Evolutionary conservation across 192 early-diverging fungal genomes (phyloP), one percentile per base, ranked within the genome.

Genomic region (Coemansia guatemalensis): DNA sequence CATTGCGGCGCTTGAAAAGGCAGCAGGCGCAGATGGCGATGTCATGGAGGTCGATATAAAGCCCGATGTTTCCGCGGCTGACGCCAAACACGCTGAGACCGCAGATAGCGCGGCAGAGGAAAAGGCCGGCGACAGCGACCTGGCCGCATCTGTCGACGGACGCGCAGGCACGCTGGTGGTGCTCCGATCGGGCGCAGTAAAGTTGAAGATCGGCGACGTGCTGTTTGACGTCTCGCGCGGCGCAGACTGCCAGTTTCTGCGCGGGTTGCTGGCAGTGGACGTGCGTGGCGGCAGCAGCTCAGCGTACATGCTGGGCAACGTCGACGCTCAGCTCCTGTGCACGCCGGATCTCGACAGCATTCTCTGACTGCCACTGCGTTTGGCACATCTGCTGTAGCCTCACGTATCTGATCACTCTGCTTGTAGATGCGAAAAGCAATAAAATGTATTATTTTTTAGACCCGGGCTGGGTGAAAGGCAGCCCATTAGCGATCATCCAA

Each of bases 311-410:
- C 67, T 79, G 27, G 76, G 71, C 3, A 79, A 79, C 21, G 53
- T 79, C 22, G 71, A 73, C 23, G 63, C 63, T 2, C 63, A 67
- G 68, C 55, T 73, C 5, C 5, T 73, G 67, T 79, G 76, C 39
- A 79, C 76, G 4, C 76, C 76, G 0, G 76, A 79, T 53, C 71
- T 79, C 14, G 76, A 79, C 17, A 63, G 63, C 47, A 62, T 73
- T 18, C 29, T 65, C 32, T 71, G 30, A 32, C 30, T 32, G 30
- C 30, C 30, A 5, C 8, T 32, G 30, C 30, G 30, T 8, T 32
- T 32, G 30, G 30, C 30, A 5, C 30, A 32, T 32, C 3, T 32
- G 3, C 30, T 32, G 30, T 32, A 32, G 30, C 8, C 8, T 32
- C 30, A 5, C 30, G 4, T 8, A 32, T 32, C 3, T 32, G 30